Evolutionary conservation across 1,284 basidiomycete species (phyloP).

Genomic region (Pseudozyma thailandica): DNA sequence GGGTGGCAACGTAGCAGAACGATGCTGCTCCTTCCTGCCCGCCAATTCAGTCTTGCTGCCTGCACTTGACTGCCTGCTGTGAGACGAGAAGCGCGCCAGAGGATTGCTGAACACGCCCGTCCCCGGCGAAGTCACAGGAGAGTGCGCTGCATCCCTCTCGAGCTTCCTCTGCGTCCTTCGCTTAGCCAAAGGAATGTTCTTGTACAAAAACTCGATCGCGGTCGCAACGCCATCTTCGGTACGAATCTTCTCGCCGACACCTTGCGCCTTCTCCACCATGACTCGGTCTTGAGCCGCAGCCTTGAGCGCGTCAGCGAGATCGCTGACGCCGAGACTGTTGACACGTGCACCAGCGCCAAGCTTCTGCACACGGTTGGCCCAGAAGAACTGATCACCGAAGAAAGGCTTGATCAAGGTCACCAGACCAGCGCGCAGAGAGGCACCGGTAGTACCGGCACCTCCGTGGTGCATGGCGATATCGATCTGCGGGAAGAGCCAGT

Average conservation of each 20-base stretch:
- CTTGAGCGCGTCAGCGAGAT: slow-evolving; percentile 43
- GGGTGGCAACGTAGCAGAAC: slow-evolving; percentile 17
- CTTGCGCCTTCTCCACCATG: slow-evolving; percentile 60
- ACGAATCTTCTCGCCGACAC: slow-evolving; percentile 57
- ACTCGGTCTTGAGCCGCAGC: slow-evolving; percentile 48
- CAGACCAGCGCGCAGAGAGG: slow-evolving; percentile 57
- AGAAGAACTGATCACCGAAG: slow-evolving; percentile 66
- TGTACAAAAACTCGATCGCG: slow-evolving; percentile 57
- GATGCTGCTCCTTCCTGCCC: not conserved
- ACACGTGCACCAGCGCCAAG: slow-evolving; percentile 55
- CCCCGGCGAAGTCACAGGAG: slow-evolving; percentile 1
- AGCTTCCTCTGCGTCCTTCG: slow-evolving; percentile 27
- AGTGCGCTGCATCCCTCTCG: slow-evolving; percentile 24
- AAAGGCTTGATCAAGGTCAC: slow-evolving; percentile 64
- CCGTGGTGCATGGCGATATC: slow-evolving; percentile 72
- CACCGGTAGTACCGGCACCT: slow-evolving; percentile 77
- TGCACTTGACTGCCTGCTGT: slow-evolving; percentile 12
- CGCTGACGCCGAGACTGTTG: slow-evolving; percentile 31
- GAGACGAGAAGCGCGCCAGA: slow-evolving; percentile 12
- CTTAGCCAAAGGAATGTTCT: slow-evolving; percentile 45
- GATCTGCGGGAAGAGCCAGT: slow-evolving; percentile 46
- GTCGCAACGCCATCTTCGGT: slow-evolving; percentile 56
- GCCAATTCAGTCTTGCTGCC: not conserved
- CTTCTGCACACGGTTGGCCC: slow-evolving; percentile 59
- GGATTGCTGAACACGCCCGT: slow-evolving; percentile 12